phyloP scores from a whole-genome alignment of 257 asterid genomes.

The Mentha longifolia region DNA sequence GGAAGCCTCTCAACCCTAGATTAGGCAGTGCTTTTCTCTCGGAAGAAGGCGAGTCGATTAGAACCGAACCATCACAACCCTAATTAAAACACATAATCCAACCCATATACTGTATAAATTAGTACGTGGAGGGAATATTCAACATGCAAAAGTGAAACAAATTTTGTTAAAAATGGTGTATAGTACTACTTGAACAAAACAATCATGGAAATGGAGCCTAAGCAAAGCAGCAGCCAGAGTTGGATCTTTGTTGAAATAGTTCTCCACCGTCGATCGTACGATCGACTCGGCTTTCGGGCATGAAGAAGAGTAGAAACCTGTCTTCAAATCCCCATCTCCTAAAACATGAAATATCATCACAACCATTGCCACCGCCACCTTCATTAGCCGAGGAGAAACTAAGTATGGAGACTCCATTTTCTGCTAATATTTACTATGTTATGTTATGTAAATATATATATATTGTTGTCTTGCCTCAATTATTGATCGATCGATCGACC shows the following conservation, averaged over 20 bases:
- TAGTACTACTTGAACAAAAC: slow-evolving; percentile 67
- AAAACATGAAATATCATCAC: slow-evolving; percentile 20
- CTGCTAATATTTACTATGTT: not conserved
- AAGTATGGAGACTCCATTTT: slow-evolving; percentile 40
- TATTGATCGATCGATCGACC: not conserved
- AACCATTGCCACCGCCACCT: not conserved
- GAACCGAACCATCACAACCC: slow-evolving; percentile 75
- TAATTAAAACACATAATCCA: slow-evolving; percentile 22
- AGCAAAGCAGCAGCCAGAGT: slow-evolving; percentile 68
- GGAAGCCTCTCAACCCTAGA: slow-evolving; percentile 61
- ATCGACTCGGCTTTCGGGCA: slow-evolving; percentile 67
- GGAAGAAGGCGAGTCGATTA: slow-evolving; percentile 48
- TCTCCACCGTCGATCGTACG: slow-evolving; percentile 64
- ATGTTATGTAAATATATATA: slow-evolving; percentile 1
- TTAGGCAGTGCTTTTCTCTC: slow-evolving; percentile 60
- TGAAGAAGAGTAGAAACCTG: slow-evolving; percentile 63
- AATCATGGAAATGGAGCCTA: no score
- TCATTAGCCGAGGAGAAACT: not conserved
- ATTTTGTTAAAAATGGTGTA: not conserved
- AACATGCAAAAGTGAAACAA: not conserved
- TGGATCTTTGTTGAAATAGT: slow-evolving; percentile 46
- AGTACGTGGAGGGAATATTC: not conserved
- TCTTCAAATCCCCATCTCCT: slow-evolving; percentile 44
- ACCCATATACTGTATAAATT: no score
- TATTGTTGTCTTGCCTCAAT: not conserved